These are phyloP conservation scores for Poa annua DNA, from an alignment of 176 grass and related monocot species.

Conservation along the genomic window DNA sequence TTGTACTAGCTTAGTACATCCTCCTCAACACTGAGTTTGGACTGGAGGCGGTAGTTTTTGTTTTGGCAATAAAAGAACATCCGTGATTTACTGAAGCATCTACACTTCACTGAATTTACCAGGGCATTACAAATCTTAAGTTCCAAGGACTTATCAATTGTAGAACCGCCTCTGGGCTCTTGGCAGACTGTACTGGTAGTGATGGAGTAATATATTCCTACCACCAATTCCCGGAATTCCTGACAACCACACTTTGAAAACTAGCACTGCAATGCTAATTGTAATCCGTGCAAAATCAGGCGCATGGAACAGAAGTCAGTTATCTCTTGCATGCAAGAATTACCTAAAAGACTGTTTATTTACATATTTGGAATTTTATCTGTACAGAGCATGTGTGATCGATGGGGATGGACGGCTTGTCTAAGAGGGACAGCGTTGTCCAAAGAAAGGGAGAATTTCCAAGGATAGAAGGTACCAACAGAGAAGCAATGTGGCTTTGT, in stretches of 20 bases:
- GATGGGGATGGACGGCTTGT: neutral
- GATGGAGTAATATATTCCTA: conserved; percentile 24
- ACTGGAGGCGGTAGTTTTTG: too few species aligned
- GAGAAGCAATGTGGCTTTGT: conserved; percentile 37
- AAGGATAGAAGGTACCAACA: conserved; percentile 12
- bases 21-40: too few species aligned
- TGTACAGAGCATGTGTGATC: neutral
- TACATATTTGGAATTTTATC: conserved; percentile 16
- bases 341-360: neutral
- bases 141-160: conserved; percentile 16
- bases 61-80: too few species aligned
- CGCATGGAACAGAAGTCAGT: conserved; percentile 19
- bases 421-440: conserved; percentile 3
- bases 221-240: conserved; percentile 27
- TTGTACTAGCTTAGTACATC: too few species aligned
- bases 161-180: neutral
- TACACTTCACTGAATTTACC: neutral
- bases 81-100: neutral
- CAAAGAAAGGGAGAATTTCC: conserved; percentile 17
- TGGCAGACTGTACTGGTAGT: neutral
- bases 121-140: neutral
- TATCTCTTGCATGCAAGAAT: neutral
- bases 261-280: neutral
- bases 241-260: conserved; percentile 44
- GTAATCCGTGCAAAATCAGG: conserved; percentile 49